These are phyloP conservation scores for Ganoderma leucocontextum DNA, from an alignment of 1,284 basidiomycete genomes.

Conservation along the genomic window DNA sequence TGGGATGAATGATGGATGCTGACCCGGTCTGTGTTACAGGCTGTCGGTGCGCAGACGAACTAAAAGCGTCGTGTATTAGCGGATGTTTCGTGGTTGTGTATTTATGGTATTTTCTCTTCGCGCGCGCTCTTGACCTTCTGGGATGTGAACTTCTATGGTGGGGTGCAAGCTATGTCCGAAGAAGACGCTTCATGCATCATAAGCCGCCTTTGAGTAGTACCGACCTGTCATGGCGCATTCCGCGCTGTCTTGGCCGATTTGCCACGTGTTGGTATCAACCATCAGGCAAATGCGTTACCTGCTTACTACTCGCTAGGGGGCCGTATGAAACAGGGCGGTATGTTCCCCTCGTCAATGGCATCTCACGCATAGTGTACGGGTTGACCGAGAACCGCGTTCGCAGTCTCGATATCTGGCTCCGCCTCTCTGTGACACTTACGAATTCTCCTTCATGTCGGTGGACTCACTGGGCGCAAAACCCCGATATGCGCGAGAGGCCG, in stretches of 20 bases:
- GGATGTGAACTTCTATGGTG: too few relatives aligned
- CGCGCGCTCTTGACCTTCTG: background rate
- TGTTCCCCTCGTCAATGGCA: background rate
- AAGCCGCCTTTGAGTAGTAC: background rate
- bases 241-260: background rate
- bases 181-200: background rate
- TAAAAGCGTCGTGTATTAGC: conserved; percentile 39
- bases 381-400: too few relatives aligned
- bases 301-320: too few relatives aligned
- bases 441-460: too few relatives aligned
- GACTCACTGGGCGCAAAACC: too few relatives aligned
- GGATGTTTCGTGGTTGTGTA: conserved; percentile 10
- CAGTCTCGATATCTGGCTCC: too few relatives aligned
- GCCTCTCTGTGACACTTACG: too few relatives aligned
- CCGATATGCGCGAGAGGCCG: too few relatives aligned
- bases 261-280: too few relatives aligned
- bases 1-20: background rate
- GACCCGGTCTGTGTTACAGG: conserved; percentile 46
- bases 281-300: too few relatives aligned
- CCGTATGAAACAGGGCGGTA: background rate
- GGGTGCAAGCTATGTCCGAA: background rate
- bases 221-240: too few relatives aligned
- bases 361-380: too few relatives aligned
- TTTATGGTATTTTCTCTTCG: conserved; percentile 14
- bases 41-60: conserved; percentile 77